A percentile compares a stretch with the other conserved stretches of the same genome.
Evolutionary conservation across 192 early-diverging fungal species (phyloP).

Genomic region (Gigaspora rosea): DNA sequence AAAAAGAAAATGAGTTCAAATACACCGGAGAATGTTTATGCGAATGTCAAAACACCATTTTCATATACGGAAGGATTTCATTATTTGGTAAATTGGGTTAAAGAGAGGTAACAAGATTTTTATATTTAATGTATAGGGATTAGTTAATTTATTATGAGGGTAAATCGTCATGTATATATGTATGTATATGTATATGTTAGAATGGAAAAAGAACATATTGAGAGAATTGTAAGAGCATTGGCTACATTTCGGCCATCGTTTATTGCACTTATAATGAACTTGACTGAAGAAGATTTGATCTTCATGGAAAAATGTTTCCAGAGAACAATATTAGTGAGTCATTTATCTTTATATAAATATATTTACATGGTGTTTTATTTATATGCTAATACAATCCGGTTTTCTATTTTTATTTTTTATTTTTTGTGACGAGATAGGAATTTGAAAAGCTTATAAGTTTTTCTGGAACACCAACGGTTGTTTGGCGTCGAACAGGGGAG

Average conservation of each 20-base stretch:
- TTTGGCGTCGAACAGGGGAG: constrained; percentile 97
- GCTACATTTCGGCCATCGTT: constrained; percentile 91
- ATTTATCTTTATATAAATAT: background rate
- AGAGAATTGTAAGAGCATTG: constrained; percentile 86
- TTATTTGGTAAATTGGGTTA: constrained; percentile 81
- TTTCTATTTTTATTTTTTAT: background rate
- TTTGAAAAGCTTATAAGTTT: constrained; percentile 95
- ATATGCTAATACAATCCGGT: constrained; percentile 8
- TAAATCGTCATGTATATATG: no score
- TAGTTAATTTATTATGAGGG: no score
- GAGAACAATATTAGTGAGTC: constrained; percentile 73
- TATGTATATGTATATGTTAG: constrained; percentile 37
- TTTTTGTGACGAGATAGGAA: constrained; percentile 58
- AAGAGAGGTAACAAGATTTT: constrained; percentile 53
- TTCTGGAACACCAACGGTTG: constrained; percentile 93
- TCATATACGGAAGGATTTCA: constrained; percentile 94
- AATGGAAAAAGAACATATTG: constrained; percentile 85
- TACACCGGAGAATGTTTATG: constrained; percentile 74
- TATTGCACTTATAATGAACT: constrained; percentile 91
- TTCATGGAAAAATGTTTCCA: constrained; percentile 98
- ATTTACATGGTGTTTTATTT: background rate
- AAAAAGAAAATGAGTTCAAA: constrained; percentile 46
- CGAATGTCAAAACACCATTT: constrained; percentile 77
- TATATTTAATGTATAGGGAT: no score
- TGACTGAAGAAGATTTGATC: constrained; percentile 90